phyloP scores from a whole-genome alignment of 768 basidiomycete species.

The Rhodocollybia butyracea region DNA sequence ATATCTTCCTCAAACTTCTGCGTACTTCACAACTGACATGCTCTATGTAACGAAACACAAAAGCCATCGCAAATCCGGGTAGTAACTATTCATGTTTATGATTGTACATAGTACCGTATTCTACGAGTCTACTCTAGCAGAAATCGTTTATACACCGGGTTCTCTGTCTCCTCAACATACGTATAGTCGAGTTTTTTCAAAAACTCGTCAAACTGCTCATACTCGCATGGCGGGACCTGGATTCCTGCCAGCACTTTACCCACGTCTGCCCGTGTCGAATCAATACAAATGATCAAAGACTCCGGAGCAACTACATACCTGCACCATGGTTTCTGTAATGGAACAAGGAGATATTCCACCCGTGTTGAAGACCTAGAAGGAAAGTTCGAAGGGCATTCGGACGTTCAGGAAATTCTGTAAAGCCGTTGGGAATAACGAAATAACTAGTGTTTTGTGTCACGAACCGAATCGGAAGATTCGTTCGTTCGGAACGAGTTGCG shows the following conservation, averaged over 20 bases:
- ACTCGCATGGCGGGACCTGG: conserved; percentile 76
- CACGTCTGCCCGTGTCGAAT: conserved; percentile 62
- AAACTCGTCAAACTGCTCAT: conserved; percentile 68
- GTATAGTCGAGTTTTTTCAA: conserved; percentile 78
- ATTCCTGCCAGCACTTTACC: conserved; percentile 93
- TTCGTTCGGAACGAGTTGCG: conserved; percentile 74
- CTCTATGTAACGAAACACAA: no score
- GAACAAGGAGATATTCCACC: conserved; percentile 96
- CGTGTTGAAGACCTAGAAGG: conserved; percentile 72
- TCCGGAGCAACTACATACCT: conserved; percentile 48
- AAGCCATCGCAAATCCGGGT: no score
- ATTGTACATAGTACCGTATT: background rate
- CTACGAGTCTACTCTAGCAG: conserved; percentile 23
- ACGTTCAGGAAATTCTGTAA: conserved; percentile 90
- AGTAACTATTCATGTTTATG: no score
- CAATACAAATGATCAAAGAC: background rate
- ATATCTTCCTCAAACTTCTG: no score
- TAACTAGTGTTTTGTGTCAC: conserved; percentile 29
- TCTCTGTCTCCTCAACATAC: conserved; percentile 92
- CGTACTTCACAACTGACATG: no score
- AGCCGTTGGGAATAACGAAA: background rate
- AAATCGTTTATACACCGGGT: conserved; percentile 78
- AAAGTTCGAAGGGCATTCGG: conserved; percentile 91
- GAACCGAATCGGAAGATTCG: conserved; percentile 90
- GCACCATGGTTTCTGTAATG: conserved; percentile 98